These are phyloP conservation scores for Candida tropicalis DNA, from an alignment of 1,139 yeast species.

Conservation along the genomic window DNA sequence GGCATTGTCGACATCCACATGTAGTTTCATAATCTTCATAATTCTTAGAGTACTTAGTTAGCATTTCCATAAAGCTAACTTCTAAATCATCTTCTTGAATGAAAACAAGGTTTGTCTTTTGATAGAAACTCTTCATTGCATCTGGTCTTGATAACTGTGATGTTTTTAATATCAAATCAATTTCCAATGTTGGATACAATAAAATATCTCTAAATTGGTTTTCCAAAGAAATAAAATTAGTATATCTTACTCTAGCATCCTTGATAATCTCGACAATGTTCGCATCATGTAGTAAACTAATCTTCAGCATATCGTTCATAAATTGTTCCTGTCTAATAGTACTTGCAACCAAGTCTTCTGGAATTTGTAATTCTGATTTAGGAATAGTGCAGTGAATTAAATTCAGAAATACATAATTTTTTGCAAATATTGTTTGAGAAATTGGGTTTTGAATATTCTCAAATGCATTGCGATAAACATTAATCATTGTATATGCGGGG, in stretches of 20 bases:
- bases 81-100: background rate
- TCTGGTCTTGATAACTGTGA: background rate
- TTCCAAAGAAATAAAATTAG: background rate
- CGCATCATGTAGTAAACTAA: background rate
- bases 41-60: background rate
- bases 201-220: background rate
- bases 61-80: background rate
- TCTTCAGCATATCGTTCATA: background rate
- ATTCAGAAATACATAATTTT: conserved; percentile 4
- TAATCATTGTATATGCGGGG: background rate
- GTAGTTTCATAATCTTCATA: background rate
- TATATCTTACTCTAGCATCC: background rate
- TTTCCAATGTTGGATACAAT: conserved; percentile 1
- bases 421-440: background rate
- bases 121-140: background rate
- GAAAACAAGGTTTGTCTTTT: background rate
- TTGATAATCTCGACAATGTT: background rate
- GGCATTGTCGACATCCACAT: background rate
- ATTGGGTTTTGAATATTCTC: background rate
- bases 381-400: conserved; percentile 6
- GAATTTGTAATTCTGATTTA: background rate
- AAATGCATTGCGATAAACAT: background rate
- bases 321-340: conserved; percentile 6
- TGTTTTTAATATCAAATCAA: conserved; percentile 1
- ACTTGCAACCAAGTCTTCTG: conserved; percentile 3